phyloP scores from a whole-genome alignment of 2,329 filamentous ascomycete genomes.

The Ophiostoma ips region DNA sequence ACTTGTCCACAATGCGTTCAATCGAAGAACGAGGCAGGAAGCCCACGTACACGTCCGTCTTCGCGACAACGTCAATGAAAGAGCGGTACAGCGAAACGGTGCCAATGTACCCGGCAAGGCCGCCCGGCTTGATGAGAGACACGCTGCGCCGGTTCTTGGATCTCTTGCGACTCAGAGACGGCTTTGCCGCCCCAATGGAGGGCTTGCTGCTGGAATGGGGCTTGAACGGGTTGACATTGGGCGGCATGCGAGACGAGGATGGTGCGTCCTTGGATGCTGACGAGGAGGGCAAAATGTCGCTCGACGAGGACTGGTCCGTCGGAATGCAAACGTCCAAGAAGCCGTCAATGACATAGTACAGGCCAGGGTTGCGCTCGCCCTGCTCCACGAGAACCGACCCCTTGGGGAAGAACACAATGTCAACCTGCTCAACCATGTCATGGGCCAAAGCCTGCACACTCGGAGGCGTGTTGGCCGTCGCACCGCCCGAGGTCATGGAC shows the following conservation, averaged over 20 bases:
- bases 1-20: slow-evolving; percentile 82
- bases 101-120: slow-evolving; percentile 85
- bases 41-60: slow-evolving; percentile 96
- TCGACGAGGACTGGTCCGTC: slow-evolving; percentile 36
- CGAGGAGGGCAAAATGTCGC: slow-evolving; percentile 24
- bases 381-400: slow-evolving; percentile 91
- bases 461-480: slow-evolving; percentile 39
- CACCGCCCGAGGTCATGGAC: slow-evolving; percentile 59
- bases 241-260: slow-evolving; percentile 12
- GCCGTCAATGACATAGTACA: slow-evolving; percentile 96
- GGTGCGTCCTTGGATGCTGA: slow-evolving; percentile 10
- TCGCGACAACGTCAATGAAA: slow-evolving; percentile 91
- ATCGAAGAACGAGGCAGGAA: slow-evolving; percentile 77
- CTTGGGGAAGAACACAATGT: slow-evolving; percentile 95
- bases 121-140: slow-evolving; percentile 86
- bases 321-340: slow-evolving; percentile 91
- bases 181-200: slow-evolving; percentile 2
- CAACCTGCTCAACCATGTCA: slow-evolving; percentile 81
- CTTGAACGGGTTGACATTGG: background rate
- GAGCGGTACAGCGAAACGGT: slow-evolving; percentile 91
- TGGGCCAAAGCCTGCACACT: slow-evolving; percentile 54
- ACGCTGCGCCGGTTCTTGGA: slow-evolving; percentile 50
- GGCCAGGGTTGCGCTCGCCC: slow-evolving; percentile 85
- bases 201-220: background rate
- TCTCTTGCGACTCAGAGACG: slow-evolving; percentile 28